A percentile compares a stretch with the other conserved stretches of the same genome.
Evolutionary conservation across 2,329 filamentous ascomycete genomes (phyloP).

Genomic region (Magnaporthiopsis rhizophila): DNA sequence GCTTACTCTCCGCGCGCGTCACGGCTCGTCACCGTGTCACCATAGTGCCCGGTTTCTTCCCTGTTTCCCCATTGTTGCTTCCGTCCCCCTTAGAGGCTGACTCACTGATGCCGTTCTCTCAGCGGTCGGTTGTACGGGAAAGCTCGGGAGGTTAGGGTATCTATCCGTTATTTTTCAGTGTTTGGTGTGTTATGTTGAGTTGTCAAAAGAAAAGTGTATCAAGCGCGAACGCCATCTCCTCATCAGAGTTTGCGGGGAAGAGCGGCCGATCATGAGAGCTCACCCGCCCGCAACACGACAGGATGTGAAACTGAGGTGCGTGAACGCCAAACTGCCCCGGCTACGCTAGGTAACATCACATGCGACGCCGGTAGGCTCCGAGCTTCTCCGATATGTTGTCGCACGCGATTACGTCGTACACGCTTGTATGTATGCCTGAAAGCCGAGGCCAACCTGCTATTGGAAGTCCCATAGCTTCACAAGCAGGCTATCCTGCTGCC

Average conservation of each 20-base stretch:
- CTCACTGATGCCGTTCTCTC: not conserved
- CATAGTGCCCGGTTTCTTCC: not conserved
- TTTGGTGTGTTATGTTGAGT: not conserved
- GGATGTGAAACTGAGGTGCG: not conserved
- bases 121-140: not conserved
- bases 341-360: constrained; percentile 2
- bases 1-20: not conserved
- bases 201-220: not conserved
- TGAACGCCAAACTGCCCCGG: not conserved
- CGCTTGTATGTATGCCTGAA: not conserved
- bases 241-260: not conserved
- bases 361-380: not conserved
- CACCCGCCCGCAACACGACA: not conserved
- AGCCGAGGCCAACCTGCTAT: constrained; percentile 8
- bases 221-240: not conserved
- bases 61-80: not conserved
- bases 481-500: constrained; percentile 44
- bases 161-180: not conserved
- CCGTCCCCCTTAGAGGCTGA: not conserved
- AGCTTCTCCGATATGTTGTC: constrained; percentile 1
- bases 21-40: not conserved
- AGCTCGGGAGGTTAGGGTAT: not conserved
- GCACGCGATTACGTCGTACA: not conserved
- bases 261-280: not conserved
- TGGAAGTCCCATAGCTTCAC: constrained; percentile 55